phyloP scores from a whole-genome alignment of 2,329 filamentous ascomycete species.

The Fusarium newnesense region DNA sequence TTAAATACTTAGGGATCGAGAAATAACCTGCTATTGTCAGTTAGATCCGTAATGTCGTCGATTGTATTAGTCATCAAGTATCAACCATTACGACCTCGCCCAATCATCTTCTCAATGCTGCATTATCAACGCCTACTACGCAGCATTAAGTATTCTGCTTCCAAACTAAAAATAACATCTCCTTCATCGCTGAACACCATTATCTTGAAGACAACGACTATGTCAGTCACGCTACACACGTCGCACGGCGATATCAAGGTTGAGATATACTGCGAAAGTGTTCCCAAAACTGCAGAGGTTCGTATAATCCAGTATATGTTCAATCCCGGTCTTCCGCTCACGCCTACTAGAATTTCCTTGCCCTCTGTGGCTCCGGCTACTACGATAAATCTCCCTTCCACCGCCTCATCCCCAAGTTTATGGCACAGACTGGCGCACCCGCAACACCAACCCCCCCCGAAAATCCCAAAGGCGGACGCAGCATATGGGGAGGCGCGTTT shows the following conservation, averaged over 20 bases:
- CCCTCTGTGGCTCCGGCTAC: conserved; percentile 82
- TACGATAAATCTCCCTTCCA: conserved; percentile 82
- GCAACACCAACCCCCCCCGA: conserved; percentile 61
- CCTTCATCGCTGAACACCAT: not conserved
- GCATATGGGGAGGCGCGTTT: conserved; percentile 79
- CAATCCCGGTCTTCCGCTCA: conserved; percentile 16
- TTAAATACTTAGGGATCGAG: not conserved
- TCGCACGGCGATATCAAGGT: conserved; percentile 91
- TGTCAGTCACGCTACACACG: conserved; percentile 84
- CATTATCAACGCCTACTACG: not conserved
- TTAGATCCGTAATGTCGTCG: not conserved
- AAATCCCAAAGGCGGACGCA: conserved; percentile 74
- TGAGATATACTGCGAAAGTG: conserved; percentile 94
- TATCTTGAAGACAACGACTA: conserved; percentile 41
- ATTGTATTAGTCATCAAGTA: conserved; percentile 8
- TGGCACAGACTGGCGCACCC: conserved; percentile 79
- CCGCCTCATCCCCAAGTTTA: conserved; percentile 83
- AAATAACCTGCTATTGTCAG: not conserved
- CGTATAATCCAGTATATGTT: conserved; percentile 29
- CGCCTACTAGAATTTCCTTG: conserved; percentile 78
- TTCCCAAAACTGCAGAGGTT: conserved; percentile 91
- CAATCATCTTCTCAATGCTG: conserved; percentile 5
- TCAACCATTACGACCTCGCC: not conserved
- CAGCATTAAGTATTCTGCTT: not conserved
- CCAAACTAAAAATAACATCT: not conserved